Percentiles rank a stretch among this genome's conserved stretches.
Conservation (phyloP, 2,329 filamentous ascomycete genomes). For the Talaromyces sp. region DNA sequence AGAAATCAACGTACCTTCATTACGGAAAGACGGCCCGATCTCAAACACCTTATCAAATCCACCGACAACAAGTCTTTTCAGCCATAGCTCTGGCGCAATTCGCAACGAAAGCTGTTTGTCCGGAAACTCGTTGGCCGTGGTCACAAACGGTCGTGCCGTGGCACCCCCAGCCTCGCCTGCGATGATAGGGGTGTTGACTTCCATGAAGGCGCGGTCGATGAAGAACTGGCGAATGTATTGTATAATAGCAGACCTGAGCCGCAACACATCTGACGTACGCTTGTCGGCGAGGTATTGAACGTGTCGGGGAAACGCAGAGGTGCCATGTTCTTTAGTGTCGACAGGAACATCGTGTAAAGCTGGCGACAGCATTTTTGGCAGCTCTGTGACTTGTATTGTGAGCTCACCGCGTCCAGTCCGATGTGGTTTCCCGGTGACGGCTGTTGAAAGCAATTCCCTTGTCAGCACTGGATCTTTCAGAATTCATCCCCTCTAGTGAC, state of each 20-base stretch:
- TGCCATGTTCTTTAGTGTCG: constrained; percentile 63
- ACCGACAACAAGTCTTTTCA: constrained; percentile 85
- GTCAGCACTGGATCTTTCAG: background rate
- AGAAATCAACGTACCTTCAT: constrained; percentile 58
- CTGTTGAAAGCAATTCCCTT: constrained; percentile 31
- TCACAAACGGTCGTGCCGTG: constrained; percentile 78
- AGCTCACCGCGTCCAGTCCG: constrained; percentile 69
- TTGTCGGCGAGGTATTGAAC: constrained; percentile 78
- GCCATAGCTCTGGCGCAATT: constrained; percentile 90
- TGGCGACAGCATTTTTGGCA: constrained; percentile 70
- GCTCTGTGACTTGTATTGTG: constrained; percentile 60
- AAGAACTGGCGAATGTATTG: constrained; percentile 70
- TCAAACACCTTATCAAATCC: constrained; percentile 88
- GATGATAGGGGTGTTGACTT: constrained; percentile 88
- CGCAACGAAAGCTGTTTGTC: constrained; percentile 68
- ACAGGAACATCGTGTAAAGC: constrained; percentile 73
- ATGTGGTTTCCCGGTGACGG: constrained; percentile 64
- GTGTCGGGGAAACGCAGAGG: constrained; percentile 70
- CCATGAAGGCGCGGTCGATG: constrained; percentile 65
- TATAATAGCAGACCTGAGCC: constrained; percentile 68
- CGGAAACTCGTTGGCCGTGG: constrained; percentile 68
- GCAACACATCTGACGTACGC: constrained; percentile 61
- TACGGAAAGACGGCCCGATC: constrained; percentile 86
- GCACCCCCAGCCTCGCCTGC: constrained; percentile 80
- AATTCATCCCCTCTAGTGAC: constrained; percentile 26